Conservation (phyloP, 345 rosid species). For the Populus tremula region DNA sequence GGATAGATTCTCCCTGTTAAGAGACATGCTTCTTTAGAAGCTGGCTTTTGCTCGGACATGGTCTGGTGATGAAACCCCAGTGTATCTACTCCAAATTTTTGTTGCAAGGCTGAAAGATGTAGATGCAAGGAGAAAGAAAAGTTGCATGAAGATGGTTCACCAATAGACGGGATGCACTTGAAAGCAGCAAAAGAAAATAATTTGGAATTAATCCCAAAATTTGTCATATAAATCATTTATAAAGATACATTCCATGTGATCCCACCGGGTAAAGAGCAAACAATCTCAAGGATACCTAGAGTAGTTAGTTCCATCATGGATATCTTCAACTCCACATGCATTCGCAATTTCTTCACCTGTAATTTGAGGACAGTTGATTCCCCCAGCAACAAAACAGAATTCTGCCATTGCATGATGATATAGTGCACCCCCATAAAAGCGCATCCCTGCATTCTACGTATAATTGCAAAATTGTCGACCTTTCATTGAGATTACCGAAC, state of each 20-base stretch:
- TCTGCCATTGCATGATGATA: conserved; percentile 98
- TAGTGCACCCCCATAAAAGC: conserved; percentile 95
- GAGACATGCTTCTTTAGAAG: background rate
- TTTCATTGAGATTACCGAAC: background rate
- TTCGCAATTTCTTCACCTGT: conserved; percentile 92
- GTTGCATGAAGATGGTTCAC: background rate
- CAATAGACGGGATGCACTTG: background rate
- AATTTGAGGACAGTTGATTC: conserved; percentile 85
- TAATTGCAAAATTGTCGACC: conserved; percentile 2
- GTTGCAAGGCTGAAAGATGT: background rate
- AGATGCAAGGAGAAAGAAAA: background rate
- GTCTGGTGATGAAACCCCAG: background rate
- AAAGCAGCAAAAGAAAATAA: background rate
- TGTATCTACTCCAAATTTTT: background rate
- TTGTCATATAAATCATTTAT: background rate
- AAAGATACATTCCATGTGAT: background rate
- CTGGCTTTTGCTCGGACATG: background rate
- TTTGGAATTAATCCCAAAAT: background rate
- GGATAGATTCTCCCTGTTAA: background rate
- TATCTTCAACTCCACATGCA: conserved; percentile 97
- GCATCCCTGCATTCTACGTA: conserved; percentile 86
- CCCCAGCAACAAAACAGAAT: conserved; percentile 90
- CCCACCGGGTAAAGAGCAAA: background rate
- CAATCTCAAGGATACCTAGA: conserved; percentile 50
- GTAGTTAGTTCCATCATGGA: conserved; percentile 96